phyloP scores from a whole-genome alignment of 139 green algal genomes.

The Mychonastes homosphaera region DNA sequence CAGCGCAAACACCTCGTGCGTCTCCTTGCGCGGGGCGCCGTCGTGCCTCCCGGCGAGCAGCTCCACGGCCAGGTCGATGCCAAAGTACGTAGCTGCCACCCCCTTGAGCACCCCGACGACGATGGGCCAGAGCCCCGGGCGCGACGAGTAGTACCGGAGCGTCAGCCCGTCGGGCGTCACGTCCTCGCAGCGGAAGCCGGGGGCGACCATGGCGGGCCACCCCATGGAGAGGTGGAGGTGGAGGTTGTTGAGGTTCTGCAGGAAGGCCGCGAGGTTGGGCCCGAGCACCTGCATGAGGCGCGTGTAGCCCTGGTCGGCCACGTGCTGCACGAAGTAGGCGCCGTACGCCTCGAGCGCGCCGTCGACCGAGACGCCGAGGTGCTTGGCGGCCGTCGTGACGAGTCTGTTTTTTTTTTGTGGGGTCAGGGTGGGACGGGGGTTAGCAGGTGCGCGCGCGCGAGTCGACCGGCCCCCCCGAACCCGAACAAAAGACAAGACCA shows the following conservation, averaged over 20 bases:
- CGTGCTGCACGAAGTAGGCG: conserved; percentile 31
- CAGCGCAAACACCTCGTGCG: not conserved
- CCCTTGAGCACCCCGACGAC: conserved; percentile 30
- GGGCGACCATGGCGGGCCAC: conserved; percentile 24
- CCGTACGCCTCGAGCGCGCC: conserved; percentile 38
- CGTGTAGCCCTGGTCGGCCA: conserved; percentile 30
- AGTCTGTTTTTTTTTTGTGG: conserved; percentile 12
- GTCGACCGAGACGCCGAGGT: conserved; percentile 28
- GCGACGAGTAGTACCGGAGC: conserved; percentile 31
- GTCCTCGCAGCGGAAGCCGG: conserved; percentile 28
- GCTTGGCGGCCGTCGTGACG: conserved; percentile 25
- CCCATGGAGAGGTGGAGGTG: conserved; percentile 30
- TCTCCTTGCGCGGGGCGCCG: no score
- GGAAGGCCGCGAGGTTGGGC: conserved; percentile 31
- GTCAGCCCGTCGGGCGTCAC: conserved; percentile 26
- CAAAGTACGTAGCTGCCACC: conserved; percentile 15
- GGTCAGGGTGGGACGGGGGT: not conserved
- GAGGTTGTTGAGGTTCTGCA: conserved; percentile 39
- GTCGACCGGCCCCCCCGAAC: no score
- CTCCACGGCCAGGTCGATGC: conserved; percentile 13
- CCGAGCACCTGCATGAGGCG: conserved; percentile 31
- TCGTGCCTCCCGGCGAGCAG: conserved; percentile 20
- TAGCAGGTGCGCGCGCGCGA: not conserved
- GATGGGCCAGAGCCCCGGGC: conserved; percentile 32
- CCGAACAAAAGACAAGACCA: not conserved